Base-by-base conservation (phyloP, 441 rosid genomes). In the Adansonia grandidieri region DNA sequence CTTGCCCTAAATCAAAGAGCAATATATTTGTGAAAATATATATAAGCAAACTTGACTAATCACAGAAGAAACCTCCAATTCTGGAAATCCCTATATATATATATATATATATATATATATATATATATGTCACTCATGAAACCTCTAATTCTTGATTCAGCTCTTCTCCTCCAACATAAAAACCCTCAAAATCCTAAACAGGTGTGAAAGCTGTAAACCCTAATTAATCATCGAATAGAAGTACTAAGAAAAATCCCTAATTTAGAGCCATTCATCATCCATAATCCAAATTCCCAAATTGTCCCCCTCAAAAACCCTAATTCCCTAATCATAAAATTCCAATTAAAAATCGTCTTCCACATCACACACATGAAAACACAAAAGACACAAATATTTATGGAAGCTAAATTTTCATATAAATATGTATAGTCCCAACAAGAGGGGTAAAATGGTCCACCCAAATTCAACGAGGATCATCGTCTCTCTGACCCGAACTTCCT, bases 401-500 rank as follows among this genome's bases (percentile, higher is more conserved):
- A 45, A 76, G 45, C 64, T 17, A 71, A 63, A 54, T 64, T 73
- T 79, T 74, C 61, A 68, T 42, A 83, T 75, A 77, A 32, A 42
- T 80, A 73, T 82, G 82, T 71, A 69, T 76, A 82, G 63, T 48
- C 64, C 71, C 82, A 74, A 61, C 79, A 47, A 69, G 63, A 57
- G 32, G 60, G 32, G 50, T 77, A 22, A 19, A 44, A 37, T 28
- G 51, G 19, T 45, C 54, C 76, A 68, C 24, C 83, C 40, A 19
- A 58, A 63, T 75, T 93, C 84, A 93, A 81, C 94, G 95, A 3
- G 80, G 88, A 75, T 90, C 97, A 14, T 93, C 96, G 71, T 92
- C 98, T 84, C 97, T 92, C 80, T 92, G 86, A 56, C 89, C 90
- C n/a, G 98, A 89, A 82, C 90, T 84, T 7, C 91, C 91, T 19